These are phyloP conservation scores for Kodamaea fukazawae DNA, from an alignment of 805 yeast genomes.

Conservation along the genomic window DNA sequence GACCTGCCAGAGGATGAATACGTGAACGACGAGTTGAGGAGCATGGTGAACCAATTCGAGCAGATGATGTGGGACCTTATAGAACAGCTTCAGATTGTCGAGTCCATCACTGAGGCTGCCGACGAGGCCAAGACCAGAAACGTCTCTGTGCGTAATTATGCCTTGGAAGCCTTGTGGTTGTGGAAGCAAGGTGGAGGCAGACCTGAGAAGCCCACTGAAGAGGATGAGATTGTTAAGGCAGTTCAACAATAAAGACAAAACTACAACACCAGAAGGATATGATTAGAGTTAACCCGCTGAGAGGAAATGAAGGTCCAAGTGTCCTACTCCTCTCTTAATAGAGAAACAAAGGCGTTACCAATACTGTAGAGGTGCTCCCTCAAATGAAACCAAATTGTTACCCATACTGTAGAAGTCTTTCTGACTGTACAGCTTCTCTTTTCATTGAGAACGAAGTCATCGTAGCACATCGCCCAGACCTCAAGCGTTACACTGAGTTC, in stretches of 20 bases:
- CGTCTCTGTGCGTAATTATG: slow-evolving; percentile 75
- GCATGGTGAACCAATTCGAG: slow-evolving; percentile 41
- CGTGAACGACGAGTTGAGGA: slow-evolving; percentile 23
- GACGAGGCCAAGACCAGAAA: slow-evolving; percentile 63
- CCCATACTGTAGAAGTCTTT: no score
- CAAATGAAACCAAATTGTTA: no score
- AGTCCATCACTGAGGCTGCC: slow-evolving; percentile 63
- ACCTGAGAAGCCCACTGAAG: slow-evolving; percentile 23
- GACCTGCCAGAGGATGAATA: slow-evolving; percentile 40
- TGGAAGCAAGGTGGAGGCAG: slow-evolving; percentile 63
- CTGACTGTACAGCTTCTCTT: no score
- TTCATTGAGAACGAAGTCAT: no score
- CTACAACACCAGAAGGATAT: neutral
- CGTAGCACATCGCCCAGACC: no score
- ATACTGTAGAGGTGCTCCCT: no score
- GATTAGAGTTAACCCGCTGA: neutral
- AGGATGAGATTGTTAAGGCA: slow-evolving; percentile 25
- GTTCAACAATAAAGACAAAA: slow-evolving; percentile 10
- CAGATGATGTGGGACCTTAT: slow-evolving; percentile 68
- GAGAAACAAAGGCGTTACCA: no score
- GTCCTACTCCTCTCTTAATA: no score
- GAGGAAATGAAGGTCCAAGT: neutral
- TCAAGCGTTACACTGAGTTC: no score
- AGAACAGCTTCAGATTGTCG: slow-evolving; percentile 58
- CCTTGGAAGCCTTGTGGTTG: slow-evolving; percentile 87